These are phyloP conservation scores for Linum trigynum DNA, from an alignment of 345 rosid species.

Conservation along the genomic window DNA sequence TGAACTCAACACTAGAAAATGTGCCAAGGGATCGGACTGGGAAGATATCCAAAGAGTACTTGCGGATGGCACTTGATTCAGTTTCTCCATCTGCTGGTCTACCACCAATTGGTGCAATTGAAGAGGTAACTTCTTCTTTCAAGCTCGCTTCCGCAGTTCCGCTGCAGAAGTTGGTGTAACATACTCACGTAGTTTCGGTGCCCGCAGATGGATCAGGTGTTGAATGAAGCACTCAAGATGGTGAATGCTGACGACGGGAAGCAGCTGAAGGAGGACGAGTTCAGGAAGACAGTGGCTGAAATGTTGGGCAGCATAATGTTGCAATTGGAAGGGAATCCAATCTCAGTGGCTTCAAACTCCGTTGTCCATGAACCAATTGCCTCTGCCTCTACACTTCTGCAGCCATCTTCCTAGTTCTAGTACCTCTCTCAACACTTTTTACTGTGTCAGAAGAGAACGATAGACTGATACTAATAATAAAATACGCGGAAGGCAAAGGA, in stretches of 20 bases:
- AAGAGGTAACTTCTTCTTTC: conserved; percentile 35
- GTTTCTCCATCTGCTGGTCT: conserved; percentile 68
- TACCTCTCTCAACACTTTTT: background rate
- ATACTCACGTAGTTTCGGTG: background rate
- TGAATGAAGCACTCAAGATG: conserved; percentile 46
- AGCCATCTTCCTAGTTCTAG: conserved; percentile 20
- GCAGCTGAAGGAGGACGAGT: conserved; percentile 70
- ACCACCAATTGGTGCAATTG: conserved; percentile 80
- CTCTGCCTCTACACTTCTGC: conserved; percentile 46
- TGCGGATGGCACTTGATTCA: conserved; percentile 54
- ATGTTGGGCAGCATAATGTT: conserved; percentile 75
- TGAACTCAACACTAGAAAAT: conserved; percentile 43
- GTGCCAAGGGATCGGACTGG: conserved; percentile 57
- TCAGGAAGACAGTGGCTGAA: conserved; percentile 59
- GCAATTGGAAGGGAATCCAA: conserved; percentile 69
- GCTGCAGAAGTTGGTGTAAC: background rate
- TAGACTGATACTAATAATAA: background rate
- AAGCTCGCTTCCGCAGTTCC: background rate
- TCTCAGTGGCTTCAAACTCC: conserved; percentile 59
- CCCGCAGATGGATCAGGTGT: conserved; percentile 58
- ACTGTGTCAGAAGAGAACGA: too few relatives aligned
- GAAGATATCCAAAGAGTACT: conserved; percentile 54
- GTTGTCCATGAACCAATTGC: conserved; percentile 91
- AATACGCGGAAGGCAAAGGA: background rate
- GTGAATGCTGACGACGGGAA: conserved; percentile 67